Percentiles rank a stretch among this genome's conserved stretches.
These are phyloP conservation scores for Phytophthora nicotianae DNA, from an alignment of 352 stramenopile species.

Conservation along the genomic window DNA sequence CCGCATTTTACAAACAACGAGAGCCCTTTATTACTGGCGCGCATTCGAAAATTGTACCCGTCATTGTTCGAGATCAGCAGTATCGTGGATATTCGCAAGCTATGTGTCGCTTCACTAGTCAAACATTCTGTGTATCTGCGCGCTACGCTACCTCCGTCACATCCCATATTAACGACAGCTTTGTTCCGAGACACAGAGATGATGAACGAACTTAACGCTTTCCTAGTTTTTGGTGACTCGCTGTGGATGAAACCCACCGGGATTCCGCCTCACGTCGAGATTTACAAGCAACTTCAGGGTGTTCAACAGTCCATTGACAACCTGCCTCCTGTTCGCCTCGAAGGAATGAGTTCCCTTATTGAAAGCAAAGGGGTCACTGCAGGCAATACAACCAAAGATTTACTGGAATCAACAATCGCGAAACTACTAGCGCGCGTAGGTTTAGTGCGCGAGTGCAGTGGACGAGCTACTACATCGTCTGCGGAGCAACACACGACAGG, in stretches of 20 bases:
- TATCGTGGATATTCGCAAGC: conserved; percentile 3
- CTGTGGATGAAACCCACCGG: conserved; percentile 9
- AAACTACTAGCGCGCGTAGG: not conserved
- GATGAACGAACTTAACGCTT: not conserved
- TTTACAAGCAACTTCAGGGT: conserved; percentile 12
- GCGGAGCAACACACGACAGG: not conserved
- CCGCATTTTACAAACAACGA: not conserved
- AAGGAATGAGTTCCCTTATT: conserved; percentile 5
- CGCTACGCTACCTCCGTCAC: conserved; percentile 1
- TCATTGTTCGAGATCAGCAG: not conserved
- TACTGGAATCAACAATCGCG: not conserved
- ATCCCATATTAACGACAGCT: conserved; percentile 5
- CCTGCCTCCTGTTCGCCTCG: conserved; percentile 9
- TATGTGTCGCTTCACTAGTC: conserved; percentile 9
- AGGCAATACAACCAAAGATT: conserved; percentile 12
- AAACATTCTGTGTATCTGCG: not conserved
- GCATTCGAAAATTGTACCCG: not conserved
- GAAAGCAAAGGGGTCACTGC: conserved; percentile 2
- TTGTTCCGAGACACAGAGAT: conserved; percentile 2
- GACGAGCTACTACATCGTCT: not conserved
- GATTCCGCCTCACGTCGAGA: conserved; percentile 5
- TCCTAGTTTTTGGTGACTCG: not conserved
- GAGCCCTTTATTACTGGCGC: not conserved
- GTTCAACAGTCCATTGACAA: conserved; percentile 15
- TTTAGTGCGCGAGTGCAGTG: not conserved